Evolutionary conservation across 257 asterid species (phyloP).

Genomic region (Solanum appendiculatum): DNA sequence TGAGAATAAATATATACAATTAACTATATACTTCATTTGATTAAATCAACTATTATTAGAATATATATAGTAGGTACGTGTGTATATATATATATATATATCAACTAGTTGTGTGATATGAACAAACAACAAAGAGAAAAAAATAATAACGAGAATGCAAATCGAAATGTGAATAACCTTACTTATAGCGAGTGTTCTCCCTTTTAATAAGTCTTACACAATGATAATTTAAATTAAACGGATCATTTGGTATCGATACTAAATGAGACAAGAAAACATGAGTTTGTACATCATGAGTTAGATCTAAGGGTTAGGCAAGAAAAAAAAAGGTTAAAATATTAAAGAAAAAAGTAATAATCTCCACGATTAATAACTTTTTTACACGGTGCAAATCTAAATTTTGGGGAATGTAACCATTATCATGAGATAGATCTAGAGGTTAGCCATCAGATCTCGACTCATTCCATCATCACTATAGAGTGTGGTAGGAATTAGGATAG

Average conservation of each 20-base stretch:
- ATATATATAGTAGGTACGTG: neutral
- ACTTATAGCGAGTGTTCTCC: neutral
- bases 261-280: neutral
- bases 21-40: neutral
- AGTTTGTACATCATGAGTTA: too few species aligned
- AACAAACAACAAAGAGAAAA: neutral
- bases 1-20: neutral
- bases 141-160: neutral
- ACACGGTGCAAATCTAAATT: too few species aligned
- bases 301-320: too few species aligned
- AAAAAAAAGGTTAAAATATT: too few species aligned
- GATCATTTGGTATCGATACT: neutral
- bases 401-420: neutral
- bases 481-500: neutral
- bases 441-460: neutral
- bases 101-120: neutral
- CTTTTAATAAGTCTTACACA: neutral
- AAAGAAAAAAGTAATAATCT: too few species aligned
- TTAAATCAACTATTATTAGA: neutral
- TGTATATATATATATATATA: neutral
- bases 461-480: neutral
- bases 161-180: neutral
- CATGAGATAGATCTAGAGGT: neutral
- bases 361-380: too few species aligned
- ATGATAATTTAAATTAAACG: neutral